Evolutionary conservation across 805 yeast species (phyloP), one percentile per base, ranked within the genome.

Genomic region (Jamesozyma gamospora): DNA sequence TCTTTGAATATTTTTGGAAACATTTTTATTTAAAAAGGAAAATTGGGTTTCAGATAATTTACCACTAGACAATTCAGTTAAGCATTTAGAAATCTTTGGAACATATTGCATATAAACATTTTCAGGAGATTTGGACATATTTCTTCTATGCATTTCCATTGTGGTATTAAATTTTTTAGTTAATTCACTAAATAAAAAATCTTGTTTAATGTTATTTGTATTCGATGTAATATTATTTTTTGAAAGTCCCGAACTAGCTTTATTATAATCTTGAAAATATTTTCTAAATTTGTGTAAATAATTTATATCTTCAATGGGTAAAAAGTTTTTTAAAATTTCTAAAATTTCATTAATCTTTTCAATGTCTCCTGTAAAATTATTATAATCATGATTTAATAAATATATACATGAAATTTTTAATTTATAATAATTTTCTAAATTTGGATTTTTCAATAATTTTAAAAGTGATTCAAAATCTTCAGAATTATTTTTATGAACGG

Each of bases 101-200:
- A 75, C 68, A 54, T 88, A 94, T 64, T 92, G 98, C 80, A 94
- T 87, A 64, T 78, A 92, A 4, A 90, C 75, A 52, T 82, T 83
- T 41, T 78, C 81, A 3, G 72, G 66, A 43, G 59, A 64, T 3
- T 55, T 53, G 3, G 32, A 32, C 32, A 59, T 55, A 46, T 65
- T 55, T 1, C 70, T 69, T 32, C 41, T 36, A 39, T 41, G 43
- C 15, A 37, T 14, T 32, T 49, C 53, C 54, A 55, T 51, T 35
- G 63, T 61, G 34, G 51, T 53, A 39, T 60, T 62, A 38, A 61
- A 61, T 42, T 52, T 54, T 32, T 51, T 60, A 2, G 65, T 56
- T 19, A 61, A 41, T 17, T 59, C 64, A 27, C 57, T 57, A 18
- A 61, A 44, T 25, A 61, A 43, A 42, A 59, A 61, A 34, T 53